Base-by-base conservation (phyloP, 2,329 filamentous ascomycete species). In the Diaporthe vaccinii region DNA sequence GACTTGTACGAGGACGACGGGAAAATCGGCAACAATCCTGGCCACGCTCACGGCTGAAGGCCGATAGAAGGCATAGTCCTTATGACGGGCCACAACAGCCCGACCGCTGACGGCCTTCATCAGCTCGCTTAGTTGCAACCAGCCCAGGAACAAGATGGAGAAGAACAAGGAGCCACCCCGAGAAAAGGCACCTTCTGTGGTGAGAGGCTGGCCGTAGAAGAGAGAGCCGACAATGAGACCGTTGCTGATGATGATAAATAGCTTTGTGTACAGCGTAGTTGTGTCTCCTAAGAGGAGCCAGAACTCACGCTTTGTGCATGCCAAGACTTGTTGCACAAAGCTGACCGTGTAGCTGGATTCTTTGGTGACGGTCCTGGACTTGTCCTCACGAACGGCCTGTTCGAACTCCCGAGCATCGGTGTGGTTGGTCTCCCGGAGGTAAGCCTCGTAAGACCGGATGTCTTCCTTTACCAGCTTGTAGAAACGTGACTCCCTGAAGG, bases 231-330 rank as follows among this genome's bases (percentile, higher is more conserved):
- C 92, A 76, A 97, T 94, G 14, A 97, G 87, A 6, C 83, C 86
- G 81, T 94, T 94, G 74, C 92, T 89, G 74, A 96, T 84, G 79
- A 95, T 94, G 81, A 95, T 95, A 83, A 95, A 93, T 75, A 93
- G 88, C 78, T 96, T 97, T 55, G 94, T 96, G 82, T 92, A 93
- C 1, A 97, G 87, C 0, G 93, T 93, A 0, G 91, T 92, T 76
- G 89, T 92, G 83, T 97, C 94, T 53, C 94, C 94, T 81, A 90
- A 89, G 39, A 95, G 90, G 41, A 97, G 89, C 93, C 94, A 95
- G 75, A 95, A 92, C 82, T 97, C 94, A 57, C 95, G 90, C 78
- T 91, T 88, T 0, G 93, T 93, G 85, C 93, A 87, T 10, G 91
- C 91, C 39, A 90, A 81, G 1, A 97, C 92, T 83, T 97, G 95